Conservation (phyloP, 768 basidiomycete genomes). For the Hebeloma cylindrosporum region DNA sequence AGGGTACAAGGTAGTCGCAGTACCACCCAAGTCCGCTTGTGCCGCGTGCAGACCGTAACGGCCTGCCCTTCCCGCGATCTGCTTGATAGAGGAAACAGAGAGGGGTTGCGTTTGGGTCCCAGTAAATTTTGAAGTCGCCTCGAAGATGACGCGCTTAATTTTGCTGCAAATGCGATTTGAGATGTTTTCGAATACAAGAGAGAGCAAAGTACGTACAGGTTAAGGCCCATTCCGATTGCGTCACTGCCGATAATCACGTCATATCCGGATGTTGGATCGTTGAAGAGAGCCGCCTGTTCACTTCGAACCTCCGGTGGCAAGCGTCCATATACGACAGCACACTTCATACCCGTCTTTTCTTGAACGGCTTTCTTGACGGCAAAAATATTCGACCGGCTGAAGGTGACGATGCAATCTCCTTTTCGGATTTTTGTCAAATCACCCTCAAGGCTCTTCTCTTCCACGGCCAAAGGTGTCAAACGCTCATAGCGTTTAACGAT, state of each 20-base stretch:
- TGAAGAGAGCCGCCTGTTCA: slow-evolving; percentile 92
- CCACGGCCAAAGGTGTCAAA: slow-evolving; percentile 78
- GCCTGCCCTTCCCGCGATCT: slow-evolving; percentile 93
- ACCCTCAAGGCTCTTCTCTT: slow-evolving; percentile 59
- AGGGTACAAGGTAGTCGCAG: slow-evolving; percentile 68
- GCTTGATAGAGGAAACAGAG: slow-evolving; percentile 80
- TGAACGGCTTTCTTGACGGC: slow-evolving; percentile 73
- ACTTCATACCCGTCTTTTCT: slow-evolving; percentile 65
- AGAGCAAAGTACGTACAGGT: slow-evolving; percentile 62
- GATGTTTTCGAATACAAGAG: not conserved
- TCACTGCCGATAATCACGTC: slow-evolving; percentile 94
- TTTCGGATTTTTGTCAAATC: slow-evolving; percentile 61
- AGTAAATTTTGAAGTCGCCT: slow-evolving; percentile 64
- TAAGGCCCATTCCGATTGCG: slow-evolving; percentile 96
- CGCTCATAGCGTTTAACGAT: slow-evolving; percentile 83
- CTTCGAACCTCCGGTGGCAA: slow-evolving; percentile 90
- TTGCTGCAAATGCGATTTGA: slow-evolving; percentile 52
- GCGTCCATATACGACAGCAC: slow-evolving; percentile 91
- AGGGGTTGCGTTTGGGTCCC: slow-evolving; percentile 47
- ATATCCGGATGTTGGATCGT: slow-evolving; percentile 77
- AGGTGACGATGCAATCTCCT: slow-evolving; percentile 92
- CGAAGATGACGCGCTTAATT: slow-evolving; percentile 87
- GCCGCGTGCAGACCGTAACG: slow-evolving; percentile 69
- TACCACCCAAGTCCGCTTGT: slow-evolving; percentile 49
- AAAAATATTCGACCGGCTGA: slow-evolving; percentile 77